Evolutionary conservation across 2,329 filamentous ascomycete genomes (phyloP), one percentile per base, ranked within the genome.

Genomic region (Hysterium pulicare): DNA sequence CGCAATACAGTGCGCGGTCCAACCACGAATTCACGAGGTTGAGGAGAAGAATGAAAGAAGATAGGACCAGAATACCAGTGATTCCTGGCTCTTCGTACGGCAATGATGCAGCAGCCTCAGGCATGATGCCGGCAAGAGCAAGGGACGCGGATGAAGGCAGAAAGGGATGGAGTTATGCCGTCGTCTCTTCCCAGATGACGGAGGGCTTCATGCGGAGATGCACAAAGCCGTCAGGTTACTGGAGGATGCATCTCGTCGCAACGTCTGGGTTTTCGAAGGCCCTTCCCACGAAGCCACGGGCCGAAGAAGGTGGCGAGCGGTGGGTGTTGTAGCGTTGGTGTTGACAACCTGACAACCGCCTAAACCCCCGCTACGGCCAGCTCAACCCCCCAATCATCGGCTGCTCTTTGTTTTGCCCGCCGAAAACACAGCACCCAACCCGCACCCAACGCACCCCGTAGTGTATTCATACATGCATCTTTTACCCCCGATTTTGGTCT

Each of bases 41-140:
- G 33, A 87, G 72, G 0, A 79, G 58, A 0, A 87, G 57, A 0
- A 88, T 61, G 50, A 90, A 83, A 0, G 79, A 80, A 0, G 82
- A 68, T 4, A 78, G 72, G 33, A 77, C 73, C 2, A 88, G 71
- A 34, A 89, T 76, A 0, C 72, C 75, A 7, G 67, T 49, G 15
- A 87, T 81, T 1, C 63, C 63, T 0, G 83, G 82, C 52, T 87
- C 83, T 42, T 83, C 74, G 56, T 86, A 87, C 0, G 79, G 69
- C 20, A 78, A 47, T 26, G 61, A 61, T 11, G 57, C 52, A 48
- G 53, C 48, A 42, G 41, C 22, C 11, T 38, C 46, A 41, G 49
- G 54, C 55, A 59, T 56, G 44, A 52, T 53, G 47, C 49, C 42
- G 50, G 44, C 51, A 46, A 49, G 45, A 17, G 16, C 23, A n/a